Percentiles rank a stretch among this genome's conserved stretches.
These are phyloP conservation scores for Pichia sp. DNA, from an alignment of 1,139 yeast species.

Conservation along the genomic window DNA sequence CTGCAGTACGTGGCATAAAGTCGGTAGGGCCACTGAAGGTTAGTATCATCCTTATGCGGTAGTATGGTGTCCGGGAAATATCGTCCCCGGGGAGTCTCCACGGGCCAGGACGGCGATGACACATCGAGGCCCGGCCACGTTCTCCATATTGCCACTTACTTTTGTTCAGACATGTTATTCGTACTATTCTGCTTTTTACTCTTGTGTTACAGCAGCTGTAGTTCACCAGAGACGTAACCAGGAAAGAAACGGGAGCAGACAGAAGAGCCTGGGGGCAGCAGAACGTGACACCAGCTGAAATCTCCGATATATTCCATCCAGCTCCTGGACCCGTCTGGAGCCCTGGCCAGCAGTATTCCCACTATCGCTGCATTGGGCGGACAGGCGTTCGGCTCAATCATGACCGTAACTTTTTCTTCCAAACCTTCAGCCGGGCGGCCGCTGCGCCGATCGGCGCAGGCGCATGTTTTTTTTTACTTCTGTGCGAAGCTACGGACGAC, in stretches of 20 bases:
- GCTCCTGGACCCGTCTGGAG: background rate
- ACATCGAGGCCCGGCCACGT: background rate
- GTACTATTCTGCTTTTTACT: background rate
- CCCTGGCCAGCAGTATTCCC: background rate
- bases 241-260: background rate
- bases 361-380: background rate
- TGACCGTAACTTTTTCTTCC: background rate
- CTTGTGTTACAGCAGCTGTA: too few species aligned
- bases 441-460: background rate
- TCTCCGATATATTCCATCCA: background rate
- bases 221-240: background rate
- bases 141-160: constrained; percentile 1
- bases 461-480: background rate
- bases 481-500: too few species aligned
- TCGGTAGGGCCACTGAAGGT: background rate
- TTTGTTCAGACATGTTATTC: constrained; percentile 11
- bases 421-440: background rate
- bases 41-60: constrained; percentile 2
- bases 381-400: background rate
- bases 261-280: background rate
- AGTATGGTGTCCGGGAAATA: background rate
- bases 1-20: constrained; percentile 31
- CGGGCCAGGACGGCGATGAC: background rate
- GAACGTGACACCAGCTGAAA: background rate
- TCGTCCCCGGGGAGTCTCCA: too few species aligned